phyloP scores from a whole-genome alignment of 768 basidiomycete species.

The Kwoniella botswanensis region DNA sequence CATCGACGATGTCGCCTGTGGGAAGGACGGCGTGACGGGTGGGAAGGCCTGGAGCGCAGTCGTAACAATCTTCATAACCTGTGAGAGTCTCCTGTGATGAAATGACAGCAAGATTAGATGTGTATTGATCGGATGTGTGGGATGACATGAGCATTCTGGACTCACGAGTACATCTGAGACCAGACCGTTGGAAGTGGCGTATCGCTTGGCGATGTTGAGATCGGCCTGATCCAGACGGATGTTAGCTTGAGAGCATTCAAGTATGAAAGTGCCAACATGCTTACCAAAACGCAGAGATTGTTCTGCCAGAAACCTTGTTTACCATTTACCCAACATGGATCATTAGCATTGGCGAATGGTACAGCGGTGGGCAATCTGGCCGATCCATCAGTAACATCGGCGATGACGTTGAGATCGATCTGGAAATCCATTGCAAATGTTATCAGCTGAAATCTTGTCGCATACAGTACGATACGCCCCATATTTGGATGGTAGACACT shows the following conservation, averaged over 20 bases:
- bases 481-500: neutral
- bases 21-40: constrained; percentile 15
- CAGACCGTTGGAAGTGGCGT: constrained; percentile 2
- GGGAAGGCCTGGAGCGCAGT: constrained; percentile 8
- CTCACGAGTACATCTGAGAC: constrained; percentile 24
- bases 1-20: constrained; percentile 9
- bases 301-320: constrained; percentile 25
- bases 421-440: neutral
- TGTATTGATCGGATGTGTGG: no score
- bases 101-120: no score
- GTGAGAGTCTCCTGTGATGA: constrained; percentile 17
- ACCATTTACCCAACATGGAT: constrained; percentile 27
- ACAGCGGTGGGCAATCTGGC: neutral
- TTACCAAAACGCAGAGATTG: constrained; percentile 25
- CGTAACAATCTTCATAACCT: constrained; percentile 19
- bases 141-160: neutral
- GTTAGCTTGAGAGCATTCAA: neutral
- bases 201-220: constrained; percentile 17
- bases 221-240: constrained; percentile 5
- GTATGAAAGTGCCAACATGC: neutral
- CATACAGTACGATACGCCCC: no score
- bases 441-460: neutral
- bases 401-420: constrained; percentile 19
- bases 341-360: neutral
- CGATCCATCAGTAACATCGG: constrained; percentile 14